These are phyloP conservation scores for Thraustotheca clavata DNA, from an alignment of 352 stramenopile genomes.

Conservation along the genomic window DNA sequence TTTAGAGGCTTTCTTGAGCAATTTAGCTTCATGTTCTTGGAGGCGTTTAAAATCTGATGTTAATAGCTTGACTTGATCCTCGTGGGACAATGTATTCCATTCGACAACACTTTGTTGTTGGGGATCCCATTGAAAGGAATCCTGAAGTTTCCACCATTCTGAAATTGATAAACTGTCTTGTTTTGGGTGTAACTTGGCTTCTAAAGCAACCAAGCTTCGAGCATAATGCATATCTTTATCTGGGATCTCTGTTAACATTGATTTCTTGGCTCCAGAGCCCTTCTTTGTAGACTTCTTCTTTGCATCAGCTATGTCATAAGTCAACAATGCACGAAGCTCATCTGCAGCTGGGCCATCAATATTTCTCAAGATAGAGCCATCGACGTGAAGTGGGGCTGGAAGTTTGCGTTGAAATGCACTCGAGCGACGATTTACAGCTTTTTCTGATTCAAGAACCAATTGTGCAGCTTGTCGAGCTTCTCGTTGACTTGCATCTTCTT, in stretches of 20 bases:
- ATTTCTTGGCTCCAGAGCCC: slow-evolving; percentile 18
- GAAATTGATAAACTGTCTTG: slow-evolving; percentile 22
- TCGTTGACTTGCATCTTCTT: slow-evolving; percentile 80
- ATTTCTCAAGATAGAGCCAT: slow-evolving; percentile 23
- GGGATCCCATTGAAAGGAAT: neutral
- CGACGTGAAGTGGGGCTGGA: slow-evolving; percentile 57
- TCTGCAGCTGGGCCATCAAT: slow-evolving; percentile 20
- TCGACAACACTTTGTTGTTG: slow-evolving; percentile 10
- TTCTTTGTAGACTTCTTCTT: slow-evolving; percentile 45
- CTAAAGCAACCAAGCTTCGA: slow-evolving; percentile 69
- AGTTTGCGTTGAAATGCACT: slow-evolving; percentile 55
- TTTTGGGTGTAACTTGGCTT: slow-evolving; percentile 40
- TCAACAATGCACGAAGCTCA: slow-evolving; percentile 61
- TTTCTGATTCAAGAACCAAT: slow-evolving; percentile 38
- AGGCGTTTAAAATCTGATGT: slow-evolving; percentile 54
- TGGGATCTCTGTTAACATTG: slow-evolving; percentile 35
- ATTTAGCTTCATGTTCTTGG: slow-evolving; percentile 45
- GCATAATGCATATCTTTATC: slow-evolving; percentile 58
- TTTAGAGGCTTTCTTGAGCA: slow-evolving; percentile 64
- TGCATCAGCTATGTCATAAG: slow-evolving; percentile 48
- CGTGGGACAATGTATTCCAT: slow-evolving; percentile 30
- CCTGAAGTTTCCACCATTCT: slow-evolving; percentile 29
- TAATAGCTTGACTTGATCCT: slow-evolving; percentile 44
- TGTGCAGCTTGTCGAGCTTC: slow-evolving; percentile 51
- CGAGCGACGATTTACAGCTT: slow-evolving; percentile 54